Percentiles rank a stretch among this genome's conserved stretches.
phyloP scores from a whole-genome alignment of 768 basidiomycete genomes.

The Mycena alexandri region DNA sequence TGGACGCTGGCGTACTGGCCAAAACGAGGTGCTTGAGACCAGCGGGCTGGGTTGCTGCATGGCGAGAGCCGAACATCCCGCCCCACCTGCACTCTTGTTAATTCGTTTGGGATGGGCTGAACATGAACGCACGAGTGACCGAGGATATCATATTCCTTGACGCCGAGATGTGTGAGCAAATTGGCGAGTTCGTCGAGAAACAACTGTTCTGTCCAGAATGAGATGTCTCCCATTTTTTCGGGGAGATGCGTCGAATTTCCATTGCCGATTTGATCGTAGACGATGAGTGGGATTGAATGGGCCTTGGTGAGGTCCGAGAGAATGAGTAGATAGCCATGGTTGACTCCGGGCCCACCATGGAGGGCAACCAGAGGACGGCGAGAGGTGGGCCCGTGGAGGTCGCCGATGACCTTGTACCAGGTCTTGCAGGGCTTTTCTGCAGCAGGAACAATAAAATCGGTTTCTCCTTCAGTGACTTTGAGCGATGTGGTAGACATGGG shows the following conservation, averaged over 20 bases:
- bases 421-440: slow-evolving; percentile 50
- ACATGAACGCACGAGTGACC: slow-evolving; percentile 63
- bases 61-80: slow-evolving; percentile 61
- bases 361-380: slow-evolving; percentile 60
- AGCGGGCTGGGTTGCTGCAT: slow-evolving; percentile 53
- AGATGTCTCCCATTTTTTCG: slow-evolving; percentile 55
- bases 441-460: slow-evolving; percentile 17
- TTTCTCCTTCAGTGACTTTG: slow-evolving; percentile 31
- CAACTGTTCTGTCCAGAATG: slow-evolving; percentile 64
- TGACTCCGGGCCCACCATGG: slow-evolving; percentile 67
- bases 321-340: slow-evolving; percentile 56
- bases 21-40: slow-evolving; percentile 62
- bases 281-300: slow-evolving; percentile 59
- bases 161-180: slow-evolving; percentile 58
- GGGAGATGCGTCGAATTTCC: slow-evolving; percentile 68
- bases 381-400: slow-evolving; percentile 48
- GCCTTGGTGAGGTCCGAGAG: slow-evolving; percentile 53
- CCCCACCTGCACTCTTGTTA: slow-evolving; percentile 45
- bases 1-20: slow-evolving; percentile 59
- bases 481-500: too few relatives aligned
- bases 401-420: slow-evolving; percentile 65
- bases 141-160: slow-evolving; percentile 59
- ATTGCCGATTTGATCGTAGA: slow-evolving; percentile 70
- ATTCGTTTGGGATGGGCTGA: too few relatives aligned
- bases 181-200: slow-evolving; percentile 66